These are phyloP conservation scores for Trypanosoma vivax DNA, from an alignment of 208 protist species.

Conservation along the genomic window DNA sequence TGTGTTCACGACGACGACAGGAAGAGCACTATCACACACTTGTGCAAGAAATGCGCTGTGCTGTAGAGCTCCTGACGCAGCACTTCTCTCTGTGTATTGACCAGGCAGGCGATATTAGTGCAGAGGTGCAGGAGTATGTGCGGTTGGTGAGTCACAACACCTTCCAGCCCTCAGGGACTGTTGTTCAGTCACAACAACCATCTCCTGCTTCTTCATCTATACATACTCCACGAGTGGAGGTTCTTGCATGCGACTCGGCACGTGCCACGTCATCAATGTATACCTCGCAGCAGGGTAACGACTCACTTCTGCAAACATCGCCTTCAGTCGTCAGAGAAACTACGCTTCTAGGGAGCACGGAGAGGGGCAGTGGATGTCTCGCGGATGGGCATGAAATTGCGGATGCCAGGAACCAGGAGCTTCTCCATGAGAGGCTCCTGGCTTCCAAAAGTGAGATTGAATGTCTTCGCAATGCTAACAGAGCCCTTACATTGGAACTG, in stretches of 20 bases:
- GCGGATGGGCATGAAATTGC: background rate
- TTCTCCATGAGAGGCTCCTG: background rate
- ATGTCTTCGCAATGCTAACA: slow-evolving; percentile 30
- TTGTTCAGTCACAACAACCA: too few species aligned
- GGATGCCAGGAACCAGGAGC: background rate
- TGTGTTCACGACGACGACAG: slow-evolving; percentile 21
- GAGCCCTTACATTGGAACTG: slow-evolving; percentile 35
- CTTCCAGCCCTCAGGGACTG: too few species aligned
- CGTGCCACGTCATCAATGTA: too few species aligned
- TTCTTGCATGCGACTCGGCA: too few species aligned
- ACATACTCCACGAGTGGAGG: too few species aligned
- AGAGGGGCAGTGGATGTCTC: background rate
- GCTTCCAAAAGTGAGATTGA: slow-evolving; percentile 15
- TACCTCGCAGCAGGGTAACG: too few species aligned
- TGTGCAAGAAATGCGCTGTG: slow-evolving; percentile 23
- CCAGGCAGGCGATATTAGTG: slow-evolving; percentile 8
- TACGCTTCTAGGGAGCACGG: too few species aligned
- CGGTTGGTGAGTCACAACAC: background rate
- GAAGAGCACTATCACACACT: slow-evolving; percentile 21
- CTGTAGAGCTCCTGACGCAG: slow-evolving; percentile 26
- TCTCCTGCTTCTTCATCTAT: too few species aligned
- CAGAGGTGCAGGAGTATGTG: background rate
- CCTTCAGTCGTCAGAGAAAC: too few species aligned
- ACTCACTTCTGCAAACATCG: too few species aligned
- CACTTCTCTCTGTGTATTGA: slow-evolving; percentile 29